Evolutionary conservation across 192 early-diverging fungal genomes (phyloP).

Genomic region (Backusella macrospora): DNA sequence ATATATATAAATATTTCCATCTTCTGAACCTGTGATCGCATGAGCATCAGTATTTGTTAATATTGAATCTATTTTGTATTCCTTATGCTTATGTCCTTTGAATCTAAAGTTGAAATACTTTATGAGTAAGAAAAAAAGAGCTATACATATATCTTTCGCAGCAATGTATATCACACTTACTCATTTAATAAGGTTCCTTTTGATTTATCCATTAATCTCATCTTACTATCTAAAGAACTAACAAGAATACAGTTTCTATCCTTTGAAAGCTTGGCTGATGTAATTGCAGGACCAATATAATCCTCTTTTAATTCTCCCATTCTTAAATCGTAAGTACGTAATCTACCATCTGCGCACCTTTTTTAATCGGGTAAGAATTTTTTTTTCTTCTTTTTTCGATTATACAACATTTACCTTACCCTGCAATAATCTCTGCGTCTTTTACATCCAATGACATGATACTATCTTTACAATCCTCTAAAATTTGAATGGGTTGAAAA

Average conservation of each 20-base stretch:
- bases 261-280: conserved; percentile 66
- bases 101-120: conserved; percentile 57
- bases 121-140: conserved; percentile 51
- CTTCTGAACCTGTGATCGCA: conserved; percentile 88
- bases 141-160: conserved; percentile 1
- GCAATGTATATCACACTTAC: conserved; percentile 42
- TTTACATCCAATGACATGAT: conserved; percentile 76
- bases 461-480: conserved; percentile 86
- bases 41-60: conserved; percentile 70
- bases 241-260: conserved; percentile 77
- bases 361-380: not conserved
- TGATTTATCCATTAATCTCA: conserved; percentile 84
- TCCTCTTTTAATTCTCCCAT: conserved; percentile 72
- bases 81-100: conserved; percentile 78
- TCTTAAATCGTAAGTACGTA: conserved; percentile 88
- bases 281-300: conserved; percentile 76
- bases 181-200: conserved; percentile 72
- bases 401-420: conserved; percentile 44
- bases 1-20: conserved; percentile 87
- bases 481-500: conserved; percentile 75
- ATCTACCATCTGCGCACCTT: conserved; percentile 77
- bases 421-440: conserved; percentile 74
- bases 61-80: conserved; percentile 77
- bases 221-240: conserved; percentile 72
- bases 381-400: not conserved